Percentiles rank a stretch among this genome's conserved stretches.
Conservation (phyloP, 2,329 filamentous ascomycete genomes). For the Arthrobotrys entomopaga region DNA sequence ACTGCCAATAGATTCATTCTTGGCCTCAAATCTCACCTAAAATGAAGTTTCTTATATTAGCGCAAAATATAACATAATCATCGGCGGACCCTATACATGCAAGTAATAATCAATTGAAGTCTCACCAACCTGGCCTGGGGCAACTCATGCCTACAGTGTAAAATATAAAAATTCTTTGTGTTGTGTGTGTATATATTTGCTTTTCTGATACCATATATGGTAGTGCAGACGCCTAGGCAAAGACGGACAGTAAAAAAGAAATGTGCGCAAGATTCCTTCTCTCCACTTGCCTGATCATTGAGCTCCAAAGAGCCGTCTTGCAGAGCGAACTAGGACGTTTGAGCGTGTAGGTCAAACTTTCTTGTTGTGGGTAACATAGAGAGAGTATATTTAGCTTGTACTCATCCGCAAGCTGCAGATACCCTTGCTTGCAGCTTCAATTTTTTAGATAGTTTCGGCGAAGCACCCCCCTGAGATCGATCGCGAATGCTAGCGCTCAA, state of each 20-base stretch:
- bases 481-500: too few relatives aligned
- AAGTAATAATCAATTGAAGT: neutral
- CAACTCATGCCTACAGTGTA: neutral
- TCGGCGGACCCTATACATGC: neutral
- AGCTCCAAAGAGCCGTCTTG: neutral
- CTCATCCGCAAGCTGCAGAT: conserved; percentile 3
- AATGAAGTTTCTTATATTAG: too few relatives aligned
- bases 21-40: too few relatives aligned
- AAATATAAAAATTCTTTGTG: too few relatives aligned
- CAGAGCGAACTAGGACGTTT: neutral
- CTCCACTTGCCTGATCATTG: neutral
- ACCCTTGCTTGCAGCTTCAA: neutral
- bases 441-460: too few relatives aligned
- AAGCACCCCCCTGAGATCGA: too few relatives aligned
- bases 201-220: too few relatives aligned
- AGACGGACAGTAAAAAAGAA: too few relatives aligned
- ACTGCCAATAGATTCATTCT: too few relatives aligned
- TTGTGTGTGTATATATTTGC: too few relatives aligned
- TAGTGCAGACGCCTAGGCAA: too few relatives aligned
- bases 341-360: conserved; percentile 17
- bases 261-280: too few relatives aligned
- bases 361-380: conserved; percentile 19
- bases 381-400: conserved; percentile 24
- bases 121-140: neutral
- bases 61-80: conserved; percentile 1